Evolutionary conservation across 768 basidiomycete species (phyloP).

Genomic region (Pleurotus giganteus): DNA sequence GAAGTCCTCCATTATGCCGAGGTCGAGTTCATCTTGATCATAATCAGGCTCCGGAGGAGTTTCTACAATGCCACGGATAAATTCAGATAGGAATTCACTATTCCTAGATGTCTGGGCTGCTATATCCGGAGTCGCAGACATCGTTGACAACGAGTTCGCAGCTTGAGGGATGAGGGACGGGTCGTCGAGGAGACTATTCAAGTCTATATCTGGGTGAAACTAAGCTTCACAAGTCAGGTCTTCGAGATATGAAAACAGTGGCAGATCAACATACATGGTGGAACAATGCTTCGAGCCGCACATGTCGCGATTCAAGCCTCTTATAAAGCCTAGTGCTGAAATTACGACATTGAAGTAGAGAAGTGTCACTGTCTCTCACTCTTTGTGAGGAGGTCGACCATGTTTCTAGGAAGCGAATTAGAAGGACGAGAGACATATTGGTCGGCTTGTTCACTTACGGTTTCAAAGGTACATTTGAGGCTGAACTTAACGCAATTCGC

Average conservation of each 20-base stretch:
- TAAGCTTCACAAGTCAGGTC: slow-evolving; percentile 21
- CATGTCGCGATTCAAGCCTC: too few species aligned
- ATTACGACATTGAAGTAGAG: too few species aligned
- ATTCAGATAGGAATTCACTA: neutral
- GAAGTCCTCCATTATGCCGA: slow-evolving; percentile 28
- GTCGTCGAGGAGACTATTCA: slow-evolving; percentile 24
- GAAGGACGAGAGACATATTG: neutral
- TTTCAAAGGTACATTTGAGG: slow-evolving; percentile 62
- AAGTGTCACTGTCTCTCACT: too few species aligned
- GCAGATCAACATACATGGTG: slow-evolving; percentile 37
- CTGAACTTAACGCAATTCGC: slow-evolving; percentile 60
- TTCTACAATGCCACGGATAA: neutral
- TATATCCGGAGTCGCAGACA: too few species aligned
- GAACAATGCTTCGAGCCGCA: slow-evolving; percentile 56
- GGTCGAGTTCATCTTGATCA: slow-evolving; percentile 22
- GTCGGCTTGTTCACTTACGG: slow-evolving; percentile 41
- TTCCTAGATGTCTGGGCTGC: neutral
- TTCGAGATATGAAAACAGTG: neutral
- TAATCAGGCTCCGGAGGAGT: slow-evolving; percentile 19
- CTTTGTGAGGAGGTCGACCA: slow-evolving; percentile 71
- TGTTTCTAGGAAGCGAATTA: slow-evolving; percentile 35
- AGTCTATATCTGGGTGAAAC: slow-evolving; percentile 61
- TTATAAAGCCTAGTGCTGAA: too few species aligned
- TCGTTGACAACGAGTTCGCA: too few species aligned
- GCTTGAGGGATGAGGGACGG: too few species aligned